Percentiles rank a stretch among this genome's conserved stretches.
phyloP scores from a whole-genome alignment of 148 eudicot species.

The Bassia scoparia region DNA sequence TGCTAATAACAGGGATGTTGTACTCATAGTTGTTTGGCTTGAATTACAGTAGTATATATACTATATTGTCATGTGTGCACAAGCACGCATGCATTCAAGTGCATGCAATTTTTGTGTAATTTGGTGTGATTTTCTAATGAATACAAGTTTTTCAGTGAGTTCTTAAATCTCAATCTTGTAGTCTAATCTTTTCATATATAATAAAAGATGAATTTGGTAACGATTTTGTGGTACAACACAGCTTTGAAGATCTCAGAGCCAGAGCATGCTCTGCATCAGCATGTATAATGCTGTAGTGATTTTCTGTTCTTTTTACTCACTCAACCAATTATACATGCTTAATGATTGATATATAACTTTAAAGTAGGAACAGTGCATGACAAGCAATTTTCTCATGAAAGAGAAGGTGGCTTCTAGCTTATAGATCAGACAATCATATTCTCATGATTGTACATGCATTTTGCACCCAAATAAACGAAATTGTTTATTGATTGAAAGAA shows the following conservation, averaged over 20 bases:
- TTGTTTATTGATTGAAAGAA: background rate
- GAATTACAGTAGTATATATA: background rate
- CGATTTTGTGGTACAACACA: background rate
- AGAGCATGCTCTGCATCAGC: slow-evolving; percentile 4
- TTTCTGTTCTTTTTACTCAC: background rate
- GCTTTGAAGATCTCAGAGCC: background rate
- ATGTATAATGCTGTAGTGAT: background rate
- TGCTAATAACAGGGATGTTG: slow-evolving; percentile 16
- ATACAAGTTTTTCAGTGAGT: slow-evolving; percentile 1
- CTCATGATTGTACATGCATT: background rate
- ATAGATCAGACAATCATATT: background rate
- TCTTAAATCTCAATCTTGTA: too few relatives aligned
- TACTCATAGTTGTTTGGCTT: background rate
- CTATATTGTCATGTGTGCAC: background rate
- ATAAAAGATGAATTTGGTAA: too few relatives aligned
- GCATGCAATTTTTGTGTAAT: slow-evolving; percentile 19
- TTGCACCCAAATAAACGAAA: background rate
- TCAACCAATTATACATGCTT: background rate
- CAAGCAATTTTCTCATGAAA: background rate
- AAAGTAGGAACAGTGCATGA: background rate
- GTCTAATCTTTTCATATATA: too few relatives aligned
- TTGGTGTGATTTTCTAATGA: slow-evolving; percentile 19
- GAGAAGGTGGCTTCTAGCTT: background rate
- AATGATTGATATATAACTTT: too few relatives aligned
- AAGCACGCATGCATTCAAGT: background rate